Evolutionary conservation across 176 grass and related monocot genomes (phyloP), one percentile per base, ranked within the genome.

Genomic region (Calamus simplicifolius): DNA sequence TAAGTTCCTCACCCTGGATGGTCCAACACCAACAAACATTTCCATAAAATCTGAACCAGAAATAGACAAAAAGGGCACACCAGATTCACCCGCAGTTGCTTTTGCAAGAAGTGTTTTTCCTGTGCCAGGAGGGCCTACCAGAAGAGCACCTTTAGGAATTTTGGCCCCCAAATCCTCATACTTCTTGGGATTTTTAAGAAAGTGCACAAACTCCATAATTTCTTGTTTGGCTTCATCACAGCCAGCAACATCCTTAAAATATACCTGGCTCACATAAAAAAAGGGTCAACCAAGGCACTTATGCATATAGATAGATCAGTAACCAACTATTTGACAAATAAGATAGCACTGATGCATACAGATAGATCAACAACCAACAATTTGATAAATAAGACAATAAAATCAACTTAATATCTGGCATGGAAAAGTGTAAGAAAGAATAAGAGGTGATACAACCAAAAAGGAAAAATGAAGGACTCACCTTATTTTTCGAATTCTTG

Each of bases 201-300:
- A 97, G 76, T 97, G 83, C 63, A 97, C 92, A 87, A 97, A 91
- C 59, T 97, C 92, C 87, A 91, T 97, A 51, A 91, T 97, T 88
- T 97, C 87, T 85, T 91, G 81, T 74, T 97, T 97, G 13, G 92
- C 87, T 81, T 97, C 87, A 59, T 97, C 87, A 72, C 92, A 97
- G 35, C 92, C 92, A 76, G 92, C 87, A 73, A 97, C 87, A 75
- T 97, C 87, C 72, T 97, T 91, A 63, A 97, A 97, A 35, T 76
- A 91, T 58, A 91, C 78, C 83, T 97, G 81, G 38, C 72, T 38
- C 59, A 27, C 52, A 54, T 21, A 61, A 60, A 60, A 43, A 12
- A 43, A 43, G 8, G 10, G 10, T 43, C 35, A 43, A 43, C 8
- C 35, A 43, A 43, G 35, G 35, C 8, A 10, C 35, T 43, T 1